Conservation (phyloP, 768 basidiomycete genomes). For the Tremella yokohamensis region DNA sequence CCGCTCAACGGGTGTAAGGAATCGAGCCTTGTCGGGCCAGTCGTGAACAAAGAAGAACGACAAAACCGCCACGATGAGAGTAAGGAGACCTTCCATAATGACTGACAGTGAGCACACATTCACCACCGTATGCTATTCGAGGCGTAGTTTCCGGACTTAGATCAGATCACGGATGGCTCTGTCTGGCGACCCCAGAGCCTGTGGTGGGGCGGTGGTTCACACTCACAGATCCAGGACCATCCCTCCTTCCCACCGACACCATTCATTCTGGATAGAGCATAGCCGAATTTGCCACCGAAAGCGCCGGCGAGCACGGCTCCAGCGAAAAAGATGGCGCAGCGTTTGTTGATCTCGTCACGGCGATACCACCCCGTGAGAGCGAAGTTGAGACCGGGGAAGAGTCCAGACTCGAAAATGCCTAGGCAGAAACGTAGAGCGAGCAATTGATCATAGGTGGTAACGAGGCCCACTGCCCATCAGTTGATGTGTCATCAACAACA, state of each 20-base stretch:
- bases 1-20: conserved; percentile 55
- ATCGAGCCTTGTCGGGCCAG: conserved; percentile 56
- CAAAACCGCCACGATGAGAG: conserved; percentile 44
- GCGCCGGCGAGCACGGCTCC: conserved; percentile 49
- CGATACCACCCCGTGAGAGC: conserved; percentile 49
- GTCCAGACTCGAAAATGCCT: conserved; percentile 43
- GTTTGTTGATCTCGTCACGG: conserved; percentile 41
- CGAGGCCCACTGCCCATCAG: conserved; percentile 37
- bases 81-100: conserved; percentile 51
- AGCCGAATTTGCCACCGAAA: conserved; percentile 50
- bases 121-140: neutral
- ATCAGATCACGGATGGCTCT: neutral
- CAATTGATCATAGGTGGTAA: conserved; percentile 40
- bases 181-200: too few relatives aligned
- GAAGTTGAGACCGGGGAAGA: conserved; percentile 45
- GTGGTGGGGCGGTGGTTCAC: too few relatives aligned
- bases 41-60: conserved; percentile 55
- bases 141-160: conserved; percentile 13
- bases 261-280: conserved; percentile 34
- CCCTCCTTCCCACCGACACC: conserved; percentile 49
- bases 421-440: conserved; percentile 46
- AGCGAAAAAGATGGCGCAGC: conserved; percentile 47
- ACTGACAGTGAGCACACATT: neutral
- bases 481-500: conserved; percentile 2
- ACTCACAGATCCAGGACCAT: conserved; percentile 42